A percentile compares a stretch with the other conserved stretches of the same genome.
Conservation (phyloP, 129 eudicot genomes). For the Heracleum sosnowskyi region DNA sequence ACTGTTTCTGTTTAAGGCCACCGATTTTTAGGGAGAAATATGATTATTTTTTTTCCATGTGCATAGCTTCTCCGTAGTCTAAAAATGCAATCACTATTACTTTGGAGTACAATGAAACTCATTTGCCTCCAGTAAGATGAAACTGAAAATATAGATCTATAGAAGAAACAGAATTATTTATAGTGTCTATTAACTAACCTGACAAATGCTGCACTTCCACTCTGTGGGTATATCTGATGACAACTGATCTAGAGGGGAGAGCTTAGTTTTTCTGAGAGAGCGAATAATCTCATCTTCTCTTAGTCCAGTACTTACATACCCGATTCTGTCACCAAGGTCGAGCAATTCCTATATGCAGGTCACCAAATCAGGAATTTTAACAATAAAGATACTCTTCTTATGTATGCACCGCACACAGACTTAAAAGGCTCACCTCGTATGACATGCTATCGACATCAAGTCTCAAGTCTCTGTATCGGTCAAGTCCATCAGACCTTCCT, state of each 20-base stretch:
- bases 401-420: neutral
- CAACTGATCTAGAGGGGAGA: constrained; percentile 26
- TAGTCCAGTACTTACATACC: constrained; percentile 46
- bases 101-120: neutral
- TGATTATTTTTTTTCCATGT: neutral
- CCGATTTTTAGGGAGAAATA: neutral
- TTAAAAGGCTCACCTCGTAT: constrained; percentile 53
- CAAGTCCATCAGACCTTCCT: constrained; percentile 53
- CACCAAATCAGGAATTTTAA: neutral
- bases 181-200: constrained; percentile 38
- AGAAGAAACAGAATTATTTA: neutral
- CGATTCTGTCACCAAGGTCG: neutral
- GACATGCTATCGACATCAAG: constrained; percentile 92
- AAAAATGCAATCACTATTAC: neutral
- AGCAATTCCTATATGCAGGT: constrained; percentile 57
- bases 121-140: neutral
- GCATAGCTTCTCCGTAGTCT: neutral
- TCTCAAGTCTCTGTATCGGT: constrained; percentile 75
- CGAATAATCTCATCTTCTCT: constrained; percentile 62
- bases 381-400: neutral
- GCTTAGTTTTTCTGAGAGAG: constrained; percentile 62
- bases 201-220: constrained; percentile 88
- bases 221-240: constrained; percentile 30
- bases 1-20: neutral
- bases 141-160: neutral